Evolutionary conservation across 768 basidiomycete species (phyloP).

Genomic region (Kwoniella bestiolae): DNA sequence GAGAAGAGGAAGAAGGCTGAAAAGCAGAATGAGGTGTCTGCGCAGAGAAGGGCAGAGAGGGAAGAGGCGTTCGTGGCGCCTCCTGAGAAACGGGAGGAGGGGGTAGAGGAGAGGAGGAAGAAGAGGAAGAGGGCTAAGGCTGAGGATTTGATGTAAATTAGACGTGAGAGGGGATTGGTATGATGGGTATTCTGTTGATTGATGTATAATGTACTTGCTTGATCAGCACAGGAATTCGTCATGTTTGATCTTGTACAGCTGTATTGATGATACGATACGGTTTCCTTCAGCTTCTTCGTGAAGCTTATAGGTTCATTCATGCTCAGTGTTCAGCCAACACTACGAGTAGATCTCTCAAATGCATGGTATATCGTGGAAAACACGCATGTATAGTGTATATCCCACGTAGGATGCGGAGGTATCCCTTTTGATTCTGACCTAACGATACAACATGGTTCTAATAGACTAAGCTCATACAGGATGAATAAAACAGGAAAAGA

Average conservation of each 20-base stretch:
- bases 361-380: neutral
- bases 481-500: conserved; percentile 16
- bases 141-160: conserved; percentile 20
- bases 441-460: conserved; percentile 13
- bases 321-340: too few species aligned
- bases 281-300: too few species aligned
- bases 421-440: neutral
- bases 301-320: too few species aligned
- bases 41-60: conserved; percentile 74
- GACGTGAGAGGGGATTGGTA: neutral
- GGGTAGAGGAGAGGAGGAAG: conserved; percentile 74
- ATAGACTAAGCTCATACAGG: neutral
- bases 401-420: too few species aligned
- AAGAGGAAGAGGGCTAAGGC: conserved; percentile 36
- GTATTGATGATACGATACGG: too few species aligned
- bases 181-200: neutral
- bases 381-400: too few species aligned
- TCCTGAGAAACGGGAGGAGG: conserved; percentile 71
- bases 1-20: conserved; percentile 74
- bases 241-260: too few species aligned
- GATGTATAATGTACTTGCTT: too few species aligned
- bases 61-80: conserved; percentile 89
- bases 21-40: conserved; percentile 79
- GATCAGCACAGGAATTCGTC: too few species aligned
- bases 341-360: neutral